Percentiles rank a stretch among this genome's conserved stretches.
phyloP scores from a whole-genome alignment of 202 grass and related monocot species.

The Carex arenaria region DNA sequence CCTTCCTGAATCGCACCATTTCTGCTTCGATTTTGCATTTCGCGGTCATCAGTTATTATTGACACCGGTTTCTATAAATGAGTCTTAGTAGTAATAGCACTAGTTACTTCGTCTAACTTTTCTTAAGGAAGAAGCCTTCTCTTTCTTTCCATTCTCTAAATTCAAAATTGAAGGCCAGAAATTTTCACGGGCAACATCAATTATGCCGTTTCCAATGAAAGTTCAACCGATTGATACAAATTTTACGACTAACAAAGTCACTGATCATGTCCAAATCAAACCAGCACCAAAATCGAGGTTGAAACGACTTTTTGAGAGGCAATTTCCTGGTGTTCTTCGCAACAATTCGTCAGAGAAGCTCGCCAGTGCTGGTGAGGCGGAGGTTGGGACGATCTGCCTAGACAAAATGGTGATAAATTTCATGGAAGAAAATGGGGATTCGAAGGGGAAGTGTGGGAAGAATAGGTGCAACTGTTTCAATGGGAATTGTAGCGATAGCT shows the following conservation, averaged over 20 bases:
- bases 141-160: neutral
- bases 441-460: slow-evolving; percentile 37
- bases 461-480: slow-evolving; percentile 88
- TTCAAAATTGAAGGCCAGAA: neutral
- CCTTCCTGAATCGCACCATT: neutral
- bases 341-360: slow-evolving; percentile 65
- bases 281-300: slow-evolving; percentile 44
- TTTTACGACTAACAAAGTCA: neutral
- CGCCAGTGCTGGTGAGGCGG: slow-evolving; percentile 23
- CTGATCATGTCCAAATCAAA: slow-evolving; percentile 16
- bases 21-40: slow-evolving; percentile 14
- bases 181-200: neutral
- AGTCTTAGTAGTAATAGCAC: neutral
- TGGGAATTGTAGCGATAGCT: slow-evolving; percentile 55
- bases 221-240: slow-evolving; percentile 57
- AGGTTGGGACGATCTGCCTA: slow-evolving; percentile 73
- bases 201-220: slow-evolving; percentile 49
- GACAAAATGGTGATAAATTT: slow-evolving; percentile 92
- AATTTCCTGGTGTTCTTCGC: slow-evolving; percentile 46
- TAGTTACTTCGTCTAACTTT: neutral
- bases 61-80: slow-evolving; percentile 16
- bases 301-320: slow-evolving; percentile 78
- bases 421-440: slow-evolving; percentile 50
- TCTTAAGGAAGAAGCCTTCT: neutral
- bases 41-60: neutral